Percentiles rank a stretch among this genome's conserved stretches.
These are phyloP conservation scores for Colletotrichum sp. DNA, from an alignment of 2,329 filamentous ascomycete species.

Conservation along the genomic window DNA sequence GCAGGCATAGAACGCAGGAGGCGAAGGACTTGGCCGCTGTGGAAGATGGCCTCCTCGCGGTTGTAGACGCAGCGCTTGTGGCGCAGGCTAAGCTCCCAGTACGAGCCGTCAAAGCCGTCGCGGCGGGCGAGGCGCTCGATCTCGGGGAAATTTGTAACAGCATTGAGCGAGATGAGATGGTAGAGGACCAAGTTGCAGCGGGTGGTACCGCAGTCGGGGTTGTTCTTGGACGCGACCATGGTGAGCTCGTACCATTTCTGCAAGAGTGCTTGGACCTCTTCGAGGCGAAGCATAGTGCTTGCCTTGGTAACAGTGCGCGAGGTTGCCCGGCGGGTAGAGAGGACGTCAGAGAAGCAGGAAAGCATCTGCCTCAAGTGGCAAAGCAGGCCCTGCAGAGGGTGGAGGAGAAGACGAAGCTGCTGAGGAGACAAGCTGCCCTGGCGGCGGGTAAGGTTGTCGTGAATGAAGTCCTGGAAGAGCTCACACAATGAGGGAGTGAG, in stretches of 20 bases:
- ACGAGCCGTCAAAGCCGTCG: conserved; percentile 61
- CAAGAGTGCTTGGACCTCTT: conserved; percentile 68
- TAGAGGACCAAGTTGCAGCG: conserved; percentile 72
- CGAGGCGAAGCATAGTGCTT: conserved; percentile 64
- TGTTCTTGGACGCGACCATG: conserved; percentile 57
- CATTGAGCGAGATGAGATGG: conserved; percentile 73
- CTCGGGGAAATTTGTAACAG: conserved; percentile 69
- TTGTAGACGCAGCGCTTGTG: conserved; percentile 69
- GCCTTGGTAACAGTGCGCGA: conserved; percentile 59
- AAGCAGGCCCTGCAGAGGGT: conserved; percentile 70
- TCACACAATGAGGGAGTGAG: conserved; percentile 65
- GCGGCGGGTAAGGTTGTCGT: conserved; percentile 62
- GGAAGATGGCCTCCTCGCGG: conserved; percentile 67
- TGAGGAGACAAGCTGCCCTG: conserved; percentile 50
- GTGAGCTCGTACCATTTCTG: conserved; percentile 73
- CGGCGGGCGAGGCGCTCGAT: conserved; percentile 70
- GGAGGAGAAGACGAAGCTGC: conserved; percentile 70
- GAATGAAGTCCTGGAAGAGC: conserved; percentile 71
- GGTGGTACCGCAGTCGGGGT: conserved; percentile 63
- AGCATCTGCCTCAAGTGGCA: conserved; percentile 69
- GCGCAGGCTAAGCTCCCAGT: conserved; percentile 58
- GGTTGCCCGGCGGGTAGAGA: conserved; percentile 43
- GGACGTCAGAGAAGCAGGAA: conserved; percentile 66
- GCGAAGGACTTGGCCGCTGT: conserved; percentile 70
- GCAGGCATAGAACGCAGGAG: conserved; percentile 64